phyloP scores from a whole-genome alignment of 106 monocot genomes.

The Gastrodia elata region DNA sequence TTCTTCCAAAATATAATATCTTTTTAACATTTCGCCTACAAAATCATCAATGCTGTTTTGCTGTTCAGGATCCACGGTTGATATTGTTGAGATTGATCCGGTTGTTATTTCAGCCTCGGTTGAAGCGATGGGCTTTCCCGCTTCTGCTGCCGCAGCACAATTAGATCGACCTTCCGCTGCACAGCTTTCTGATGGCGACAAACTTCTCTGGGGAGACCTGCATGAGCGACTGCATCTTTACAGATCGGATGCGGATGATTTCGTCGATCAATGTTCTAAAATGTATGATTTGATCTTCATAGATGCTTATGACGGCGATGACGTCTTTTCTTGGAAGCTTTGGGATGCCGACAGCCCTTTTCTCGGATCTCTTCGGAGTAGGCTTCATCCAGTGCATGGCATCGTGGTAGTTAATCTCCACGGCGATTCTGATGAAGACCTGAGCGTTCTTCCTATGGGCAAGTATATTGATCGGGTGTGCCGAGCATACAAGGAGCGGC shows the following conservation, averaged over 20 bases:
- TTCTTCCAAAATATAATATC: too few species aligned
- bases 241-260: constrained; percentile 68
- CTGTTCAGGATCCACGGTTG: constrained; percentile 63
- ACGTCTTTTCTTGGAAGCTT: constrained; percentile 70
- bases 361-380: constrained; percentile 38
- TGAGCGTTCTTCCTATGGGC: constrained; percentile 50
- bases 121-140: constrained; percentile 91
- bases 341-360: constrained; percentile 68
- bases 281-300: constrained; percentile 73
- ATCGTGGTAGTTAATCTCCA: constrained; percentile 88
- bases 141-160: constrained; percentile 24
- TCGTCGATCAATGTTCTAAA: constrained; percentile 21
- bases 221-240: constrained; percentile 47
- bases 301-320: constrained; percentile 97
- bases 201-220: constrained; percentile 39
- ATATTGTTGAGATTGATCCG: constrained; percentile 90
- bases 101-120: constrained; percentile 74
- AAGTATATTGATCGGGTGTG: constrained; percentile 63
- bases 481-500: constrained; percentile 57
- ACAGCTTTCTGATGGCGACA: constrained; percentile 12
- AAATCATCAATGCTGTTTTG: not conserved
- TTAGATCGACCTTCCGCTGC: not conserved
- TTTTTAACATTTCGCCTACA: not conserved
- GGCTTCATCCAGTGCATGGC: constrained; percentile 75
- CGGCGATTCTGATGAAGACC: constrained; percentile 52